Evolutionary conservation across 495 filamentous ascomycete species (phyloP), one percentile per base, ranked within the genome.

Genomic region (Podospora australis): DNA sequence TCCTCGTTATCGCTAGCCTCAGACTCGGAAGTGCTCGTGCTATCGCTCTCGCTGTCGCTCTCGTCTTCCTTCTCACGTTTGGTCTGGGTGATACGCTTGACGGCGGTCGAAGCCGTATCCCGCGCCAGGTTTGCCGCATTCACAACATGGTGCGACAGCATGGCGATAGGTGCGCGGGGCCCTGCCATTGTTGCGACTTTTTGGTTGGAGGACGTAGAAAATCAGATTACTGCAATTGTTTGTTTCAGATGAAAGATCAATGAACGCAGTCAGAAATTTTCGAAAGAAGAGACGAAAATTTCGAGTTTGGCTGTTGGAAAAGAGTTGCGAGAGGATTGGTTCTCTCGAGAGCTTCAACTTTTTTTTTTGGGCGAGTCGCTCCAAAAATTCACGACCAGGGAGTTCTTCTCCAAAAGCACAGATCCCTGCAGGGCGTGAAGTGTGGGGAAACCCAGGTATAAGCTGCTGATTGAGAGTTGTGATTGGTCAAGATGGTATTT

Each of bases 131-230:
- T 56, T 3, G 63, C 60, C 9, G 54, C 57, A 1, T 48, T 55
- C 13, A 53, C 43, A 20, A 56, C 55, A 45, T 69, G 66, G 44
- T 64, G 59, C 5, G 45, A 49, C 9, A 65, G 53, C 20, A 57
- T 61, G 42, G 58, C 59, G 46, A 65, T 44, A 53, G 55, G 63
- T 44, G 60, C 60, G 43, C 53, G 56, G 22, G 64, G 62, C 51
- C 60, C 60, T 39, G 62, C 56, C 66, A 69, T 69, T 13, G n/a
- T n/a, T n/a, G 49, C 44, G 46, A 30, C 8, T 29, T 6, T 20
- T 42, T 47, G 20, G 39, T 42, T n/a, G 45, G 36, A 25, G 51
- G 49, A 39, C 17, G 13, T n/a, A 36, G 5, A 36, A 5, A 36
- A 36, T n/a, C 5, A 36, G n/a, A 36, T 5, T 36, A 10, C 5